These are phyloP conservation scores for Tetracladium setigerum DNA, from an alignment of 495 filamentous ascomycete genomes.

Conservation along the genomic window DNA sequence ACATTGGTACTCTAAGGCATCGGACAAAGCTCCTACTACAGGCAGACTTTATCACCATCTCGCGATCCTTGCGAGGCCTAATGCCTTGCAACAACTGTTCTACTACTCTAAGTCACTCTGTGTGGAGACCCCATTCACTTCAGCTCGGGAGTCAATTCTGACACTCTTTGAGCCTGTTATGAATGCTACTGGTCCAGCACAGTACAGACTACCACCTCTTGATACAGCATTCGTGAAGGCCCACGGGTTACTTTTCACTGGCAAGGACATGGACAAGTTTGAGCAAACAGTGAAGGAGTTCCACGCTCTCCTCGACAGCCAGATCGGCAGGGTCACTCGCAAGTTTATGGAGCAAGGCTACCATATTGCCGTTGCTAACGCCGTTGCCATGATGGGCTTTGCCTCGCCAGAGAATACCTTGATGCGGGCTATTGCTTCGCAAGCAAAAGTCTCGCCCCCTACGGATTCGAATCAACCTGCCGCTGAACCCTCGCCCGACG, in stretches of 20 bases:
- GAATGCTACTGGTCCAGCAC: conserved; percentile 5
- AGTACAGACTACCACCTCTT: conserved; percentile 22
- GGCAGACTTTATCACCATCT: conserved; percentile 81
- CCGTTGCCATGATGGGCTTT: conserved; percentile 15
- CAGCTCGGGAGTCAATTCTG: conserved; percentile 18
- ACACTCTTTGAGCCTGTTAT: conserved; percentile 22
- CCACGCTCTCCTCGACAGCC: conserved; percentile 43
- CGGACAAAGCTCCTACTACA: conserved; percentile 58
- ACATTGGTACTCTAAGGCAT: conserved; percentile 76
- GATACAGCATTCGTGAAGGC: conserved; percentile 52
- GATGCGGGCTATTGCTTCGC: conserved; percentile 4
- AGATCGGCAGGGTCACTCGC: conserved; percentile 48
- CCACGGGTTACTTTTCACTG: conserved; percentile 59
- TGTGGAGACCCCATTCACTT: conserved; percentile 16
- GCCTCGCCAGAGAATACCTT: conserved; percentile 13
- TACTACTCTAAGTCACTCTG: conserved; percentile 50
- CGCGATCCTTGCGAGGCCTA: conserved; percentile 71
- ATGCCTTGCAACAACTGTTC: conserved; percentile 65
- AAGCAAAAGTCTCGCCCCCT: neutral
- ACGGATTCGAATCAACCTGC: neutral
- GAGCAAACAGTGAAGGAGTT: conserved; percentile 41
- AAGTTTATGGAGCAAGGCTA: conserved; percentile 66
- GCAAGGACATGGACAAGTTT: conserved; percentile 40
- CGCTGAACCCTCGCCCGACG: neutral
- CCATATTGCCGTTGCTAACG: conserved; percentile 35